Evolutionary conservation across 345 rosid species (phyloP), one percentile per base, ranked within the genome.

Genomic region (Dipteronia dyeriana): DNA sequence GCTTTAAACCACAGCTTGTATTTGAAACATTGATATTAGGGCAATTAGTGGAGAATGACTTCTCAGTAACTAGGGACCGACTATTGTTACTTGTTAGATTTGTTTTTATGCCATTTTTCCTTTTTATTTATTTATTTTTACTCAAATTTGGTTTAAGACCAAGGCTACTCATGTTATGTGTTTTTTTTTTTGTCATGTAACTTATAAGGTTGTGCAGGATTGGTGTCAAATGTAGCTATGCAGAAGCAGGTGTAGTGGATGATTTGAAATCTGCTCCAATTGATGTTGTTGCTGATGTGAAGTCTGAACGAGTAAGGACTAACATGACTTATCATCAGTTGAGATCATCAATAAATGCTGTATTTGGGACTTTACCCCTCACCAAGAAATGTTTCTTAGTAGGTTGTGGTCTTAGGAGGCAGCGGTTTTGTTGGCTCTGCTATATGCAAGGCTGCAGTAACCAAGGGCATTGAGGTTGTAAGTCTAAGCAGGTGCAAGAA

Each of bases 381-480:
- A 84, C 66, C 75, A 13, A 57, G 62, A 68, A 79, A 56, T 68
- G 76, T 71, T 79, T 68, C 72, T 74, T 64, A 57, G 75, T 92
- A 91, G 99, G 86, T 95, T 85, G 97, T 95, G 13, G 99, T 95
- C 71, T 74, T 93, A 39, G 98, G 98, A 79, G 97, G 98, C 80
- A 93, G 70, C 64, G 96, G 99, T 71, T 95, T 91, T 74, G 98
- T 93, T 81, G 99, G 98, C 66, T 93, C 98, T 76, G 93, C 98
- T 71, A 88, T 95, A 45, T 95, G 98, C 81, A 95, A 92, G 89
- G 94, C 94, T 77, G 94, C 98, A 65, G 91, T 93, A 66, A 89
- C 90, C 73, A 88, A 87, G 65, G 96, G 97, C 76, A 85, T 95
- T 20, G 99, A 95, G 79, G 94, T 90, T 75, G 75, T 85, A n/a